Conservation (phyloP, 768 basidiomycete species). For the Naganishia friedmannii region DNA sequence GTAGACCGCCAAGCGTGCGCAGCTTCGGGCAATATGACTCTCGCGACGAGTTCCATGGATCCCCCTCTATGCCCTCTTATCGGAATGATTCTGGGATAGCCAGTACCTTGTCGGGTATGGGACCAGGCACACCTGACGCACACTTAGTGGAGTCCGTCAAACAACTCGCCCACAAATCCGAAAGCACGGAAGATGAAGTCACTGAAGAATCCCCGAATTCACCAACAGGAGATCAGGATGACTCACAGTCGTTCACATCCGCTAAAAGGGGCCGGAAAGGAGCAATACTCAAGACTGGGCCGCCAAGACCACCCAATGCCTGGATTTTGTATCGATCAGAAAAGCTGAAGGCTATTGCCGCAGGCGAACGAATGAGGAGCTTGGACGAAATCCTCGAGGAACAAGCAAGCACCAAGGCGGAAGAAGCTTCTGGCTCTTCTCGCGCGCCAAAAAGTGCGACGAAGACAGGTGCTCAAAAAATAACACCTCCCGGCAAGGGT, state of each 20-base stretch:
- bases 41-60: not conserved
- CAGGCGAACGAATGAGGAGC: constrained; percentile 27
- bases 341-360: constrained; percentile 52
- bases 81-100: not conserved
- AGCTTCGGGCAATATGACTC: not conserved
- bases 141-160: not conserved
- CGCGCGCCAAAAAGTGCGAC: not conserved
- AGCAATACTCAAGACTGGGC: not conserved
- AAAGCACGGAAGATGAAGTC: not conserved
- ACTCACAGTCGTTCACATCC: not conserved
- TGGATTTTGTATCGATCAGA: constrained; percentile 78
- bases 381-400: constrained; percentile 26
- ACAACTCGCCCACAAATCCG: not conserved
- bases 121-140: not conserved
- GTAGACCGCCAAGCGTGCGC: not conserved
- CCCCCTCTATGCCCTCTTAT: not conserved
- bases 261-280: not conserved
- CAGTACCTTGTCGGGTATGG: constrained; percentile 4
- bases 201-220: constrained; percentile 7
- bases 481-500: not conserved
- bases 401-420: constrained; percentile 10
- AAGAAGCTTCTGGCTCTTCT: not conserved
- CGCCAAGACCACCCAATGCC: constrained; percentile 68
- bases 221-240: not conserved
- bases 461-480: not conserved